These are phyloP conservation scores for Ophiostoma populinum DNA, from an alignment of 2,329 filamentous ascomycete genomes.

Conservation along the genomic window DNA sequence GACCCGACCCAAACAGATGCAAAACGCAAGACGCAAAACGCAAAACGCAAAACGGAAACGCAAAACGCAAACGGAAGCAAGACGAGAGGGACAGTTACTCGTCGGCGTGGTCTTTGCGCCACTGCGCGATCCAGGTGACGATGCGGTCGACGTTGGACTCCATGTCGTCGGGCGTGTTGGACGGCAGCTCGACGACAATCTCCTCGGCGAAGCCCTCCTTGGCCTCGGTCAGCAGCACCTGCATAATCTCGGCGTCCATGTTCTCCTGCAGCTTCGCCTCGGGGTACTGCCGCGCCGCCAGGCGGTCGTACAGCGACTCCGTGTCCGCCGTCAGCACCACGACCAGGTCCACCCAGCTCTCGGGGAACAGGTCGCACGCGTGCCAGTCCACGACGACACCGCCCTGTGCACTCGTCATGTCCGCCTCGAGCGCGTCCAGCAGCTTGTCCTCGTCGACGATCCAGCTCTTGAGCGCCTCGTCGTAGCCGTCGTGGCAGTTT, in stretches of 20 bases:
- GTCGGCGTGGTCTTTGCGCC: slow-evolving; percentile 48
- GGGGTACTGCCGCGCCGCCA: slow-evolving; percentile 60
- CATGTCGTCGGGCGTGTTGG: slow-evolving; percentile 68
- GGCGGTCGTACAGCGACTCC: slow-evolving; percentile 64
- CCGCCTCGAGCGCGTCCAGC: slow-evolving; percentile 64
- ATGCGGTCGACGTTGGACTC: slow-evolving; percentile 78
- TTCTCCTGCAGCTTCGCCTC: slow-evolving; percentile 90
- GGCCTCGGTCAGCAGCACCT: slow-evolving; percentile 81
- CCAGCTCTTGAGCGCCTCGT: slow-evolving; percentile 72
- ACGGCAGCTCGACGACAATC: slow-evolving; percentile 76
- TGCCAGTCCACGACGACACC: slow-evolving; percentile 96
- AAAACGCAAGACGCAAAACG: not conserved
- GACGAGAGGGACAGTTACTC: no score
- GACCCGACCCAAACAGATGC: slow-evolving; percentile 1
- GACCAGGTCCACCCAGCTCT: slow-evolving; percentile 86
- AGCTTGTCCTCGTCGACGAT: slow-evolving; percentile 92
- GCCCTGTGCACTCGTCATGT: slow-evolving; percentile 56
- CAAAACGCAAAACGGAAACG: not conserved
- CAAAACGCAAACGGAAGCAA: not conserved
- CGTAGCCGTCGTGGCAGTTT: slow-evolving; percentile 72
- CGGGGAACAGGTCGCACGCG: slow-evolving; percentile 86
- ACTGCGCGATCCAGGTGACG: slow-evolving; percentile 63
- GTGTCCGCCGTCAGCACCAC: slow-evolving; percentile 78
- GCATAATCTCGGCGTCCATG: slow-evolving; percentile 93
- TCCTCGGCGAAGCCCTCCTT: slow-evolving; percentile 70